Percentiles rank a stretch among this genome's conserved stretches.
phyloP scores from a whole-genome alignment of 108 stramenopile species.

The Poteriospumella lacustris region DNA sequence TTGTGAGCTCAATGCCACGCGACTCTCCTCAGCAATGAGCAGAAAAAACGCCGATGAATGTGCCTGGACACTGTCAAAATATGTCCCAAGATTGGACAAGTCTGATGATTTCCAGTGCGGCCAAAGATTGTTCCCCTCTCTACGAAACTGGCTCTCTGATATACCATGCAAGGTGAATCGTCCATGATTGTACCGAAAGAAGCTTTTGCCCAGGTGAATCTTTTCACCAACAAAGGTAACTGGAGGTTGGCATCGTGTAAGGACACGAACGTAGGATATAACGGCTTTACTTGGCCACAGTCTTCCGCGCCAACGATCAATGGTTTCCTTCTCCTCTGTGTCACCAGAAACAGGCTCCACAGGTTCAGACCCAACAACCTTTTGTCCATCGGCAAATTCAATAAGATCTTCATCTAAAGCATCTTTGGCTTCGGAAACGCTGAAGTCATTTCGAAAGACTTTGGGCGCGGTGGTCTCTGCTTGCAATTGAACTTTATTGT shows the following conservation, averaged over 20 bases:
- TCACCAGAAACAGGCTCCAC: too few species aligned
- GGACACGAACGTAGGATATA: background rate
- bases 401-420: too few species aligned
- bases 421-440: too few species aligned
- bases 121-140: background rate
- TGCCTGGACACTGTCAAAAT: background rate
- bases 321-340: constrained; percentile 6
- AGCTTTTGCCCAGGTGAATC: background rate
- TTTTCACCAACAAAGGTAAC: background rate
- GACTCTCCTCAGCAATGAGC: constrained; percentile 2
- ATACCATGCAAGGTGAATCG: too few species aligned
- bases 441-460: too few species aligned
- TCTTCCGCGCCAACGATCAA: background rate
- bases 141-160: background rate
- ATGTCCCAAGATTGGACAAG: background rate
- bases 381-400: too few species aligned
- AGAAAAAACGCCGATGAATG: background rate
- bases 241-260: background rate
- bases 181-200: too few species aligned
- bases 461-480: too few species aligned
- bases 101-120: background rate
- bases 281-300: constrained; percentile 2
- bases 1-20: background rate
- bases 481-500: too few species aligned
- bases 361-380: too few species aligned